Percentiles rank a stretch among this genome's conserved stretches.
Conservation (phyloP, 106 monocot species). For the Alisma plantagoaquatica region DNA sequence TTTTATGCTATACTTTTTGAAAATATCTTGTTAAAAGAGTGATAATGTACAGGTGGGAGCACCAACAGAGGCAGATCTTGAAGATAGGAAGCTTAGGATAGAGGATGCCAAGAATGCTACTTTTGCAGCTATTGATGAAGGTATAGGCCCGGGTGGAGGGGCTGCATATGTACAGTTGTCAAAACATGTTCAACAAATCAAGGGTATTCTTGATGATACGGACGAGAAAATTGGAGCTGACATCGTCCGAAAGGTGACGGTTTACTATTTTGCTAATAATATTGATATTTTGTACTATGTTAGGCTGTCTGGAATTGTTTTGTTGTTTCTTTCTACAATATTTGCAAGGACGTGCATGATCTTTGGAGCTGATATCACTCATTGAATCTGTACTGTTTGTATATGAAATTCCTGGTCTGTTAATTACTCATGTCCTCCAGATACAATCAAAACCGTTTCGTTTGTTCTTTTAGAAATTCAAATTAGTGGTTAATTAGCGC, state of each 20-base stretch:
- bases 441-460: no score
- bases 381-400: not conserved
- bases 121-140: slow-evolving; percentile 91
- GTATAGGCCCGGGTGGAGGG: slow-evolving; percentile 92
- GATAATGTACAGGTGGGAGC: slow-evolving; percentile 80
- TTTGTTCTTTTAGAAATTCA: no score
- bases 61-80: slow-evolving; percentile 78
- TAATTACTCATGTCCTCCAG: no score
- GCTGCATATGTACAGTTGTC: slow-evolving; percentile 79
- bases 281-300: no score
- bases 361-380: no score
- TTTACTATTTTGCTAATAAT: no score
- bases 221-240: slow-evolving; percentile 88
- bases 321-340: no score
- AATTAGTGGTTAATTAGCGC: no score
- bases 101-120: slow-evolving; percentile 98
- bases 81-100: slow-evolving; percentile 85
- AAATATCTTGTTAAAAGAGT: not conserved
- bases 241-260: slow-evolving; percentile 63
- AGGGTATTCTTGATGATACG: slow-evolving; percentile 41
- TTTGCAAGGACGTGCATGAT: no score
- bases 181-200: slow-evolving; percentile 51
- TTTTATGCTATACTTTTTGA: no score
- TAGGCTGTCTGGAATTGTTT: no score
- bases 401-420: not conserved